Evolutionary conservation across 352 stramenopile genomes (phyloP), one percentile per base, ranked within the genome.

Genomic region (Phytophthora syringae): DNA sequence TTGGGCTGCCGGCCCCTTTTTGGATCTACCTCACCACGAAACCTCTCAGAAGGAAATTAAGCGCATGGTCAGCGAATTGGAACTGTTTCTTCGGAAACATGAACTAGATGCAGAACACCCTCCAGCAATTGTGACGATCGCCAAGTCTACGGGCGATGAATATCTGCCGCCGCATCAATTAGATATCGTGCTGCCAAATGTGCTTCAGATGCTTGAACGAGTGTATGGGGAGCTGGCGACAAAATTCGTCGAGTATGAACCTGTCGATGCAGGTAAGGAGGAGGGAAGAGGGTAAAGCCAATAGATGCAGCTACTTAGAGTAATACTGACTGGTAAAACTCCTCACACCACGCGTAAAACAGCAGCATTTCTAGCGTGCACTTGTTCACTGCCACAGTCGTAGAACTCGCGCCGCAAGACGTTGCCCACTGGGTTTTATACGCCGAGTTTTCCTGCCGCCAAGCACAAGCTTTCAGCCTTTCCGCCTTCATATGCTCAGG

Each of bases 41-140:
- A 91, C 65, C 61, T 80, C 63, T 7, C 15, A 58, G n/a, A 58
- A 79, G 15, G 80, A 94, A 39, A 86, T 95, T 40, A 45, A 76
- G 21, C 3, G 22, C 11, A 79, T 90, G 61, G 30, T 92, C 0
- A 55, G 53, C 11, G 49, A 61, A 7, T 65, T 91, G 12, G 51
- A 69, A 3, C 37, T 59, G 13, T 89, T 84, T 45, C 63, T 92
- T 20, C 32, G 34, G 0, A 34, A 21, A 0, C 53, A 72, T 44
- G 47, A 24, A 11, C 44, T 78, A 3, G 49, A 73, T n/a, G 16
- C 36, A 7, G 22, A 13, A 15, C 65, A 73, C 30, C 70, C 60
- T 59, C 89, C 89, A n/a, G 58, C 70, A 11, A 61, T 97, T n/a
- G 80, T 96, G 43, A 95, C 88, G 5, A 85, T 97, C 20, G 88